Percentiles rank a stretch among this genome's conserved stretches.
phyloP scores from a whole-genome alignment of 257 asterid species.

The Fraxinus anomala region DNA sequence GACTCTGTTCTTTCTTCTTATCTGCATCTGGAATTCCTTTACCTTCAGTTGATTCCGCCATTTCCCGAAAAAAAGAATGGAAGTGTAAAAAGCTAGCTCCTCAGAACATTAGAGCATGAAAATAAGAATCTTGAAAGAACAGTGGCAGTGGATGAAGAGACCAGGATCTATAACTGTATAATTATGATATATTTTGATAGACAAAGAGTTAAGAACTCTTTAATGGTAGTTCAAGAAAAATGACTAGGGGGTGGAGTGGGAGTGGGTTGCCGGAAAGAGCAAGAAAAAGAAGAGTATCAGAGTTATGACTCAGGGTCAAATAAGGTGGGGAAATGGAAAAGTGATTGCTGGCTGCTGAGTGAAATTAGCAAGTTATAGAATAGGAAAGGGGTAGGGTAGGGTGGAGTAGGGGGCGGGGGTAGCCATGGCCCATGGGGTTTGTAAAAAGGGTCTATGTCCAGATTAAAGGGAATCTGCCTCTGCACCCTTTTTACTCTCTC shows the following conservation, averaged over 20 bases:
- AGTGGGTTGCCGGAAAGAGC: slow-evolving; percentile 20
- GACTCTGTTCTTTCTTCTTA: slow-evolving; percentile 51
- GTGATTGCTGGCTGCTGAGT: not conserved
- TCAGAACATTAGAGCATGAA: not conserved
- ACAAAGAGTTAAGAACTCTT: not conserved
- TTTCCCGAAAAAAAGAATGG: not conserved
- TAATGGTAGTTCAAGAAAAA: not conserved
- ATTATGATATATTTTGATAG: not conserved
- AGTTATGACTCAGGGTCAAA: slow-evolving; percentile 33
- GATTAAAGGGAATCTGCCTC: slow-evolving; percentile 42
- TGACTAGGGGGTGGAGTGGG: not conserved
- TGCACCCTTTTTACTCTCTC: slow-evolving; percentile 18
- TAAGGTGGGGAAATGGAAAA: slow-evolving; percentile 1
- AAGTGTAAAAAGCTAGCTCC: not conserved
- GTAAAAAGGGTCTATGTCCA: slow-evolving; percentile 1
- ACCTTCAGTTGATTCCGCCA: slow-evolving; percentile 46
- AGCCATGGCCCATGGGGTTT: not conserved
- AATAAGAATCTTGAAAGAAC: not conserved
- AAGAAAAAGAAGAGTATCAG: not conserved
- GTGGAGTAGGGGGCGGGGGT: not conserved
- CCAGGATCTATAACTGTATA: not conserved
- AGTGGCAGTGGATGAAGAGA: not conserved
- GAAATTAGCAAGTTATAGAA: slow-evolving; percentile 7
- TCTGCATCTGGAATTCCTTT: slow-evolving; percentile 46
- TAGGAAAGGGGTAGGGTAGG: not conserved